Base-by-base conservation (phyloP, 768 basidiomycete genomes). In the Zangia roseola region DNA sequence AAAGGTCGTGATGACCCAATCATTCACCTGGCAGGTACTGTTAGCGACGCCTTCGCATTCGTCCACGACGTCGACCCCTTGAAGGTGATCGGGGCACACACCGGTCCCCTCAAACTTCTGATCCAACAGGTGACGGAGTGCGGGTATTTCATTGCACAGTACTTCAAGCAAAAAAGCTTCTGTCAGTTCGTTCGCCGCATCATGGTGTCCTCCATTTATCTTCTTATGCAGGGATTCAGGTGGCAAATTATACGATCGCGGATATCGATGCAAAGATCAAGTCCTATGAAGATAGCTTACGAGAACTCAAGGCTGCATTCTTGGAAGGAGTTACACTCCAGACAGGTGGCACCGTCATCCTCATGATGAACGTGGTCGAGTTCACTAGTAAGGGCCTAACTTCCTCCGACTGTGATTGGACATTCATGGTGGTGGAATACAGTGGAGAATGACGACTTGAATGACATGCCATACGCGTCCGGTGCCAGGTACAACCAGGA, bases 401-500 rank as follows among this genome's bases (percentile, higher is more conserved):
- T 1, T 34, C 6, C 25, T 28, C 25, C 5, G 19, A 14, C 2
- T 2, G 21, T 13, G 6, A 7, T 10, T 17, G 13, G 24, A 20
- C 3, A 9, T 10, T 43, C 26, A 43, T 3, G 5, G 13, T 17
- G 9, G 3, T n/a, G 20, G 12, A 10, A 16, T 13, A 19, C 50
- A 47, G 45, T 17, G 0, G 28, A 52, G n/a, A n/a, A n/a, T n/a
- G 10, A 19, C 28, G 42, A 46, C 24, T 26, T 59, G 9, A 45
- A 52, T 7, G 45, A 33, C 47, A 47, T 57, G 50, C 40, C 40
- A 3, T 47, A 47, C 23, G 38, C 31, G 4, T 24, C 36, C 6
- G 57, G 54, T 14, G 58, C 55, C 34, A 40, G 43, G 5, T 56
- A 50, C 20, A 19, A 14, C 20, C 33, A 3, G 39, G 45, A 47